These are phyloP conservation scores for Mycena albidolilacea DNA, from an alignment of 768 basidiomycete genomes.

Conservation along the genomic window DNA sequence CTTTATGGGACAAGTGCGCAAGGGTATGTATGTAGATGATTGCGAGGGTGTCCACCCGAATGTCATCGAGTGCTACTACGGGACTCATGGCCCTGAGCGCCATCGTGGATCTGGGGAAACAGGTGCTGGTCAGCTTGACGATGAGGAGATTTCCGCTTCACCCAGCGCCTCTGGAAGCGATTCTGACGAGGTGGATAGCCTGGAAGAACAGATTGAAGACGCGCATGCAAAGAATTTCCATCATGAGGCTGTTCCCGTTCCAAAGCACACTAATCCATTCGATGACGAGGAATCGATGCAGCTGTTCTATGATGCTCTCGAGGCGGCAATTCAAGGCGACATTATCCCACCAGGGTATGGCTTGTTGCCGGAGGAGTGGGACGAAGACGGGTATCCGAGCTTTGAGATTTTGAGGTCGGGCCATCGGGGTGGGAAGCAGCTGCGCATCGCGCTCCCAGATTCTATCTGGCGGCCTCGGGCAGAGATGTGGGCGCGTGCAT, in stretches of 20 bases:
- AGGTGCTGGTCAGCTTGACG: slow-evolving; percentile 31
- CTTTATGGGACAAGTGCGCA: slow-evolving; percentile 13
- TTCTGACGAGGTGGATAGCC: neutral
- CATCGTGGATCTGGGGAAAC: neutral
- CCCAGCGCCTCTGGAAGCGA: too few relatives aligned
- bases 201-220: too few relatives aligned
- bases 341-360: slow-evolving; percentile 35
- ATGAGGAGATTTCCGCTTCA: neutral
- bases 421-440: slow-evolving; percentile 5
- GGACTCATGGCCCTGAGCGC: slow-evolving; percentile 6
- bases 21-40: slow-evolving; percentile 29
- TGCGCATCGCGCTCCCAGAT: slow-evolving; percentile 34
- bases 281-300: slow-evolving; percentile 12
- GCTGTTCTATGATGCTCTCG: slow-evolving; percentile 9
- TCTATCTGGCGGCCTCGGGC: slow-evolving; percentile 35
- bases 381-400: slow-evolving; percentile 21
- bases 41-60: slow-evolving; percentile 25
- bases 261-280: slow-evolving; percentile 24
- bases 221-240: too few relatives aligned
- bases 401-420: slow-evolving; percentile 35
- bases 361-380: slow-evolving; percentile 40
- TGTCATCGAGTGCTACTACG: slow-evolving; percentile 30
- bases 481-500: slow-evolving; percentile 37
- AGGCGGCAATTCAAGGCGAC: neutral
- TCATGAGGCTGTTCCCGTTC: neutral